Evolutionary conservation across 2,329 filamentous ascomycete species (phyloP), one percentile per base, ranked within the genome.

Genomic region (Hirsutella rhossiliensis): DNA sequence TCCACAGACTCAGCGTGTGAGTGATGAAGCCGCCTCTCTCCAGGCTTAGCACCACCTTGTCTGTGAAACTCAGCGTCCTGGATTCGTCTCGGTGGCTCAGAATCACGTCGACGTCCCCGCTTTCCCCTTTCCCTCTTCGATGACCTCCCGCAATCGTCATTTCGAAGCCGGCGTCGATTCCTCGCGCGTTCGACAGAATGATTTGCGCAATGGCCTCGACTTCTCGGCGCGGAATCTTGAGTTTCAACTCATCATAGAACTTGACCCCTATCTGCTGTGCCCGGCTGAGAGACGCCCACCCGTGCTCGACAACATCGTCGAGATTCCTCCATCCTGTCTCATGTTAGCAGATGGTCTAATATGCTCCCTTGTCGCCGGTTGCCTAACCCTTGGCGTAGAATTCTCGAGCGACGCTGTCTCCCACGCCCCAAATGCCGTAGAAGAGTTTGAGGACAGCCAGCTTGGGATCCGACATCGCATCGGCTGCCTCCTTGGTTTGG

Each of bases 211-310:
- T 94, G 0, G 59, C 55, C 52, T 87, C 80, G 0, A 87, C 84
- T 60, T 97, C 88, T 0, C 56, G 46, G 1, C 88, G 76, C 0
- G 86, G 75, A 5, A 97, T 86, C 13, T 75, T 78, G 15, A 72
- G 62, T 39, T 76, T 66, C 44, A 98, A 84, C 50, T 97, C 90
- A 30, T 94, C 84, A 59, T 94, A 95, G 63, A 81, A 96, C 59
- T 97, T 97, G 38, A 96, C 69, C 0, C 92, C 90, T 44, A 97
- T 94, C 59, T 97, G 88, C 61, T 96, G 90, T 1, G 87, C 84
- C 12, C 88, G 78, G 1, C 73, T 82, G 1, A 97, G 68, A 0
- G 62, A 70, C 18, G 69, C 59, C 90, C 90, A 97, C 11, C 85
- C 88, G 54, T 80, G 75, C 55, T 94, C 84, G 36, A 95, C 71